Evolutionary conservation across 768 basidiomycete genomes (phyloP), one percentile per base, ranked within the genome.

Genomic region (Boletus sensibilis): DNA sequence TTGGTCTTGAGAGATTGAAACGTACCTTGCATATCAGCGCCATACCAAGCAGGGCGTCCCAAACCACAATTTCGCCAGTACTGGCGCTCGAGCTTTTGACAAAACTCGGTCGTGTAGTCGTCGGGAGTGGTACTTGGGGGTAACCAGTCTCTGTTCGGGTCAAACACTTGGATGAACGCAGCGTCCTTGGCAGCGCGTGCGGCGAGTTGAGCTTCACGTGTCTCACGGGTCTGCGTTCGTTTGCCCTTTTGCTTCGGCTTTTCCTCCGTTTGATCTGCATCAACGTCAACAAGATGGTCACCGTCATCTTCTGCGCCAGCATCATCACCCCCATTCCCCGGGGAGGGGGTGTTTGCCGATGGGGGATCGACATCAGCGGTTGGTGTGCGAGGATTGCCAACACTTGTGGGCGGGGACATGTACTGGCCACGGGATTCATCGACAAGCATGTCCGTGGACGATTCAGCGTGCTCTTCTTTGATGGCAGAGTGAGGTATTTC

Each of bases 21-120:
- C 82, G 59, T 50, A 88, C 94, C 96, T 76, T 88, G 84, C 58
- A 93, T 88, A 71, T 99, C 97, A 4, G 97, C 97, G 20, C 96
- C 97, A 72, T 99, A 99, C 95, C 93, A 96, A 4, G 95, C 85
- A n/a, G 94, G 80, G 59, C 87, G 90, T 5, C 93, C 92, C 4
- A 96, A 71, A 0, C 93, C 87, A 71, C 92, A 86, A 61, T 90
- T 94, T 51, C 94, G 79, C 97, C 97, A 99, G 72, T 86, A 98
- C 52, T 87, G 81, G 31, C 94, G 79, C 74, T 98, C 95, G 20
- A 98, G 79, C 58, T 87, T 85, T 57, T 84, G 82, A 69, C 95
- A 97, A 57, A 92, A 90, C 58, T 96, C 94, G 13, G 82, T 80
- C 0, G 91, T 94, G 65, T 94, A 99, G 69, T 98, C 94, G 16